These are phyloP conservation scores for Trichoderma harzianum DNA, from an alignment of 2,329 filamentous ascomycete genomes.

Conservation along the genomic window DNA sequence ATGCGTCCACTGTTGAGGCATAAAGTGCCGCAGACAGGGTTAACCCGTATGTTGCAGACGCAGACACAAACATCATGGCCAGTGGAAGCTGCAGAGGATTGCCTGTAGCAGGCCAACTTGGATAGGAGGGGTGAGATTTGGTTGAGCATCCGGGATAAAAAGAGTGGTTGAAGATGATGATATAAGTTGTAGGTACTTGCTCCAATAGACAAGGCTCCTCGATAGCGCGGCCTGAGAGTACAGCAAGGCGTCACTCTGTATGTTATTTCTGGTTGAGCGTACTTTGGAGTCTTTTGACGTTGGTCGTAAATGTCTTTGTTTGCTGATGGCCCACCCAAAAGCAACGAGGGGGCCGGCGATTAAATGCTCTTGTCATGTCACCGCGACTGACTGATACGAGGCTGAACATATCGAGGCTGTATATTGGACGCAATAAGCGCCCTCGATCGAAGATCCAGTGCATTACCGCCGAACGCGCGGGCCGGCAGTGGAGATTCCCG, in stretches of 20 bases:
- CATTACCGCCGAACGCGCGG: neutral
- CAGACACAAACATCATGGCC: neutral
- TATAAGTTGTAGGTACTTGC: neutral
- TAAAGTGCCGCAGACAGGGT: neutral
- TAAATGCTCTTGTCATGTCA: neutral
- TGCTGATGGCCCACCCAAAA: slow-evolving; percentile 1
- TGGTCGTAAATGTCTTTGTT: neutral
- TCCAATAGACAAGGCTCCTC: neutral
- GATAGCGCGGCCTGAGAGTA: neutral
- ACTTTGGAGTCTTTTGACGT: neutral
- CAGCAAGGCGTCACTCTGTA: neutral
- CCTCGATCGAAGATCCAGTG: neutral
- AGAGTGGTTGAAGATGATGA: neutral
- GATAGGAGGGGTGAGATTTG: neutral
- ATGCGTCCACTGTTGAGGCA: slow-evolving; percentile 19
- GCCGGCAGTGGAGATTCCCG: neutral
- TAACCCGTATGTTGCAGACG: neutral
- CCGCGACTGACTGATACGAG: neutral
- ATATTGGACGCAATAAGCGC: slow-evolving; percentile 8
- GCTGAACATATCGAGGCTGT: slow-evolving; percentile 15
- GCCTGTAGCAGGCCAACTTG: neutral
- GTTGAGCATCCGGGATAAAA: neutral
- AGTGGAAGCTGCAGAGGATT: neutral
- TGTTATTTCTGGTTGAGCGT: neutral
- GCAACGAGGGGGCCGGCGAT: slow-evolving; percentile 8